Conservation (phyloP, 192 early-diverging fungal genomes). For the Coemansia sp. region DNA sequence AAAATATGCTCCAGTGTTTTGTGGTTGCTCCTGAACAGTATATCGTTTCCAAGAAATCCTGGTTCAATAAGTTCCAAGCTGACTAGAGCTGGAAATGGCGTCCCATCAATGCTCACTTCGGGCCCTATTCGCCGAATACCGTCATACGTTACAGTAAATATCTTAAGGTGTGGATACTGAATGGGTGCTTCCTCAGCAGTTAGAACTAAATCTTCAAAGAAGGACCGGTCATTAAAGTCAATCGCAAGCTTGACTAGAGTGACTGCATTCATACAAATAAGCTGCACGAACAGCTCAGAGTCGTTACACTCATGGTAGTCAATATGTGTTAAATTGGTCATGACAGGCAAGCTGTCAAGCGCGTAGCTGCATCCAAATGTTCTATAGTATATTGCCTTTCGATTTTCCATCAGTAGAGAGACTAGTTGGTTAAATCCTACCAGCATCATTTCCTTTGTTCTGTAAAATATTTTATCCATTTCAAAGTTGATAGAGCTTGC, state of each 20-base stretch:
- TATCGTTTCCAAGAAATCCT: not conserved
- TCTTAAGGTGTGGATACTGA: not conserved
- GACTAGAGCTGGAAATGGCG: not conserved
- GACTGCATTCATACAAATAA: not conserved
- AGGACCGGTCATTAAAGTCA: not conserved
- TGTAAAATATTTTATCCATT: not conserved
- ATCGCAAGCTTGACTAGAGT: not conserved
- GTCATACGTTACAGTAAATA: not conserved
- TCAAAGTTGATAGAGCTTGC: not conserved
- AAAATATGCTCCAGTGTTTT: not conserved
- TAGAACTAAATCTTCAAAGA: not conserved
- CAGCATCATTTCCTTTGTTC: not conserved
- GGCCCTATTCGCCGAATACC: not conserved
- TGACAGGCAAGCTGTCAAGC: not conserved
- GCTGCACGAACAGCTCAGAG: not conserved
- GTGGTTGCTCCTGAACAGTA: not conserved
- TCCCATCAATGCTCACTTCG: not conserved
- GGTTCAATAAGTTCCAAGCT: not conserved
- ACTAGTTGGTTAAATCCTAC: not conserved
- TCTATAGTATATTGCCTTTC: not conserved
- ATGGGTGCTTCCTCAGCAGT: not conserved
- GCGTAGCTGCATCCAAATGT: no score
- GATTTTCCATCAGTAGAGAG: not conserved
- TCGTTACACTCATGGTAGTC: not conserved
- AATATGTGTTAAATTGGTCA: not conserved